Base-by-base conservation (phyloP, 2,329 filamentous ascomycete species). In the Fusarium phyllophilum region DNA sequence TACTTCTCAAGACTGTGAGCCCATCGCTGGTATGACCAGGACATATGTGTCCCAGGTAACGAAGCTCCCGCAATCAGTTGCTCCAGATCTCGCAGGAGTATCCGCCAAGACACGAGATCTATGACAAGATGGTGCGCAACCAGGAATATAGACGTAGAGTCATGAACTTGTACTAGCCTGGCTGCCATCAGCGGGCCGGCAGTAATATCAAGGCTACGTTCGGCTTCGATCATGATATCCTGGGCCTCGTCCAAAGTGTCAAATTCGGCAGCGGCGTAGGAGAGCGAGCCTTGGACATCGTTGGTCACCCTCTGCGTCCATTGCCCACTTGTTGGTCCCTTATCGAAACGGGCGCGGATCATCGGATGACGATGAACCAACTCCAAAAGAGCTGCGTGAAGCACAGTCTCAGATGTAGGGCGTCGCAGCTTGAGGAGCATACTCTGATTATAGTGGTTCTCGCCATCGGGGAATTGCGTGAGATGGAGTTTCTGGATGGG, bases 41-140 rank as follows among this genome's bases (percentile, higher is more conserved):
- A 57, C 12, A 29, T 45, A 29, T 57, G 55, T 29, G 31, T 57
- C 22, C 8, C 9, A 26, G 31, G 41, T 22, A 57, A 34, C 0
- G 41, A 36, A 4, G 17, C n/a, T 3, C 31, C 41, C 0, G 18
- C 41, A 26, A 57, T 45, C 2, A 57, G 55, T 26, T 57, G 17
- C 56, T 73, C 70, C 1, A 70, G 41, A 15, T 70, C 63, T 34
- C 24, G 54, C 12, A 73, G 42, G 4, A 70, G 38, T 29, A 59
- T 42, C 2, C 67, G 45, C 70, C 70, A 70, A 7, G 70, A 73
- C 8, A 73, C 67, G 38, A 73, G 45, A 39, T 73, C 67, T 6
- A 73, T 61, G 4, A 70, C 45, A 56, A 73, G 61, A 42, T 73
- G 70, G 42, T 73, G 67, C 3, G 59, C 59, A 20, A 61, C 48